Percentiles rank a stretch among this genome's conserved stretches.
These are phyloP conservation scores for Hyphopichia khmerensis DNA, from an alignment of 1,139 yeast genomes.

Conservation along the genomic window DNA sequence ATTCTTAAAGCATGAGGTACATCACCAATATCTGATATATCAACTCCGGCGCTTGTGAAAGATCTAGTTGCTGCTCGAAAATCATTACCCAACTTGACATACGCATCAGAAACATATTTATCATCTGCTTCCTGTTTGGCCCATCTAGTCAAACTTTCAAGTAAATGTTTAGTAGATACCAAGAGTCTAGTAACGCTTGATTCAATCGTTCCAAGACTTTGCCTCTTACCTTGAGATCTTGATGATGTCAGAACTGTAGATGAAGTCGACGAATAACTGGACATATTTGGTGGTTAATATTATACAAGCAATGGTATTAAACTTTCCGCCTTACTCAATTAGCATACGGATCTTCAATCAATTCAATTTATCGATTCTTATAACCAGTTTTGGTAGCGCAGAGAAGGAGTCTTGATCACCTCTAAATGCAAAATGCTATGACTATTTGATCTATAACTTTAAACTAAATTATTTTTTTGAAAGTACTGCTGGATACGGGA, in stretches of 20 bases:
- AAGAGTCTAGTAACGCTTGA: constrained; percentile 79
- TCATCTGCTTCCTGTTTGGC: constrained; percentile 78
- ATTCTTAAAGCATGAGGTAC: constrained; percentile 52
- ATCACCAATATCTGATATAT: constrained; percentile 42
- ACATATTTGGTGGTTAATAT: background rate
- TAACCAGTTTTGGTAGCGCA: too few relatives aligned
- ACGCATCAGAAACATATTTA: constrained; percentile 84
- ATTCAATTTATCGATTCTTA: too few relatives aligned
- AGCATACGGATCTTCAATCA: background rate
- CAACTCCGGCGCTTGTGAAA: constrained; percentile 38
- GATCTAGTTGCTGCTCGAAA: constrained; percentile 78
- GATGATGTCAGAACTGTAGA: background rate
- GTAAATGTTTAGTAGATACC: constrained; percentile 83
- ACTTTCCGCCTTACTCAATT: too few relatives aligned
- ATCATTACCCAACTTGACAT: constrained; percentile 91
- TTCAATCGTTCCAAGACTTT: constrained; percentile 65
- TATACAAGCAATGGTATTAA: too few relatives aligned
- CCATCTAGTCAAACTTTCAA: constrained; percentile 90
- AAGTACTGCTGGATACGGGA: too few relatives aligned
- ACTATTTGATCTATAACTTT: too few relatives aligned
- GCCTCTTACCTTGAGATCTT: constrained; percentile 18
- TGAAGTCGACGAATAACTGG: constrained; percentile 1
- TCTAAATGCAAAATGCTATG: too few relatives aligned
- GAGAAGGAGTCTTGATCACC: too few relatives aligned
- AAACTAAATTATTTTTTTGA: too few relatives aligned